These are phyloP conservation scores for Plectosphaerella sp. DNA, from an alignment of 2,329 filamentous ascomycete genomes.

Conservation along the genomic window DNA sequence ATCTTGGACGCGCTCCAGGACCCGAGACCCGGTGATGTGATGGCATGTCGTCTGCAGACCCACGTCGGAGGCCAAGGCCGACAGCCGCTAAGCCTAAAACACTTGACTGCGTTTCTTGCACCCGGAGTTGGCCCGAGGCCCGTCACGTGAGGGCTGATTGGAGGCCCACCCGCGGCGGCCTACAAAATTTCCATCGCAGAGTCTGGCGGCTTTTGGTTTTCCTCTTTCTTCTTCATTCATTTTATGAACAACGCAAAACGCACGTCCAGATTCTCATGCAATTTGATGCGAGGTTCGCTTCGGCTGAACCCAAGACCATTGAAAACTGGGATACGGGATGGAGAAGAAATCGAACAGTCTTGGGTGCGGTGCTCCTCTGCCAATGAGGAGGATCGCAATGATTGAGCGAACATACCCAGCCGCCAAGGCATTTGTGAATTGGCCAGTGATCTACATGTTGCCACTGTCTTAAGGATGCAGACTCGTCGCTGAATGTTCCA, in stretches of 20 bases:
- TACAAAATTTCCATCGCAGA: conserved; percentile 3
- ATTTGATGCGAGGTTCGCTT: conserved; percentile 42
- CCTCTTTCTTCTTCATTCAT: conserved; percentile 21
- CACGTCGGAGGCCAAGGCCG: conserved; percentile 3
- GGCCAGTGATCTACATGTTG: no score
- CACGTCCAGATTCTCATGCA: conserved; percentile 33
- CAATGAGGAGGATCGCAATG: conserved; percentile 54
- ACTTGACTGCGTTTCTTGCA: neutral
- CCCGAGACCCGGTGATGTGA: conserved; percentile 2
- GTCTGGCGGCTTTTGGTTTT: conserved; percentile 3
- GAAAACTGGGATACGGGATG: conserved; percentile 42
- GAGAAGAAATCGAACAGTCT: conserved; percentile 54
- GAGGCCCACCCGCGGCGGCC: neutral
- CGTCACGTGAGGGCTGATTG: neutral
- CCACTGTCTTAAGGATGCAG: neutral
- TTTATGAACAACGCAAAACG: conserved; percentile 43
- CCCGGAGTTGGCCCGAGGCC: conserved; percentile 1
- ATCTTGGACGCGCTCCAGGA: neutral
- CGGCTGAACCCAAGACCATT: conserved; percentile 44
- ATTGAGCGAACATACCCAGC: conserved; percentile 48
- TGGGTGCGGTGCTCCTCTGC: conserved; percentile 53
- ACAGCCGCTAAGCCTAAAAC: neutral
- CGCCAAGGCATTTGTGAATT: no score
- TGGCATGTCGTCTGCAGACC: conserved; percentile 9
- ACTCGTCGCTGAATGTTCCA: no score